Evolutionary conservation across 805 yeast species (phyloP), one percentile per base, ranked within the genome.

Genomic region (Pichia ethanolica): DNA sequence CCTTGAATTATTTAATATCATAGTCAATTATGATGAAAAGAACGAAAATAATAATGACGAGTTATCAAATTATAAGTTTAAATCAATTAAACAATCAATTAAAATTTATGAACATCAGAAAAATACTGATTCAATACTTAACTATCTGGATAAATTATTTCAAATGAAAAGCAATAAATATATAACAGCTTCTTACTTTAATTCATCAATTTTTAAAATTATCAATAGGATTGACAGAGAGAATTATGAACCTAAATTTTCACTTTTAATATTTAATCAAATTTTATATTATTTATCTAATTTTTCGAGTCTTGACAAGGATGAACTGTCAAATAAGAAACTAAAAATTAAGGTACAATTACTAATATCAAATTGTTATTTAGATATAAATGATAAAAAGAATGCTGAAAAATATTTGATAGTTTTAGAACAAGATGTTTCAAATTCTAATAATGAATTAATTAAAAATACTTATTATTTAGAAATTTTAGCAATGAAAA

Each of bases 401-500:
- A 52, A 65, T 14, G 74, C 80, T 33, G 54, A 64, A 6, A 46
- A 41, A 1, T 55, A 76, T 4, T 62, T 79, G 7, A 47, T 56
- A 2, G 47, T 53, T 6, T 64, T 80, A 36, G 74, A 78, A 47
- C 39, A 47, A 2, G 67, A 66, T 37, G 63, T 79, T 7, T 62
- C 62, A 5, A 42, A 40, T 2, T 71, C 72, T 0, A 60, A 9
- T 30, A 30, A 75, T 7, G 83, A 78, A 37, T 66, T 75, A 50
- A 68, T 75, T 0, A 69, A 62, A 46, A 75, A 69, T 53, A 67
- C 79, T 0, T 77, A 71, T 52, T 63, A 79, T 25, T 64, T 86
- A 39, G 95, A 87, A 50, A 71, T 82, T 1, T 73, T 83, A 25
- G 86, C 93, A 0, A 71, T 79, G 5, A 84, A 83, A 59, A 83